These are phyloP conservation scores for Jaltomata sinuosa DNA, from an alignment of 257 asterid species.

Conservation along the genomic window DNA sequence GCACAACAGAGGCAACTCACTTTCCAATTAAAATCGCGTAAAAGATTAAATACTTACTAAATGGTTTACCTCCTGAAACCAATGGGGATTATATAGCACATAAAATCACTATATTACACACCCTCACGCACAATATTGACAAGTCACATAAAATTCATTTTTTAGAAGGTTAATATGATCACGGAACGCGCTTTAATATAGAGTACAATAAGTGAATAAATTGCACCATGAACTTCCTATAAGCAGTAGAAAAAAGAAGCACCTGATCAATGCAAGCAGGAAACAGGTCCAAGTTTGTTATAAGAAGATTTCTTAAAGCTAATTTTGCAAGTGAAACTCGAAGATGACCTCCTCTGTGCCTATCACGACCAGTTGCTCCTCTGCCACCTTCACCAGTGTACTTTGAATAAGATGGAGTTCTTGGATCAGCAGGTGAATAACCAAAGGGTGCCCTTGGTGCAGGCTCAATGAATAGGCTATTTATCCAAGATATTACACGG, in stretches of 20 bases:
- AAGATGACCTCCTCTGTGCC: slow-evolving; percentile 94
- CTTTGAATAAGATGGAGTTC: slow-evolving; percentile 90
- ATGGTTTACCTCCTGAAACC: background rate
- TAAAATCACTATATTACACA: background rate
- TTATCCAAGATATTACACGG: slow-evolving; percentile 95
- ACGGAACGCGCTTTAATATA: background rate
- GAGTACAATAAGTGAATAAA: background rate
- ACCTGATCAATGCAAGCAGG: slow-evolving; percentile 99
- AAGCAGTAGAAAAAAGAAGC: background rate
- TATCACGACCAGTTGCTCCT: slow-evolving; percentile 79
- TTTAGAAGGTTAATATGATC: background rate
- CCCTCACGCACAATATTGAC: background rate
- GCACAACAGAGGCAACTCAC: background rate
- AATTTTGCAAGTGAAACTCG: slow-evolving; percentile 85
- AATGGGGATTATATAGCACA: background rate
- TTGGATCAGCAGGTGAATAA: slow-evolving; percentile 97
- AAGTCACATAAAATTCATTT: background rate
- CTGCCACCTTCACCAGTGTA: slow-evolving; percentile 75
- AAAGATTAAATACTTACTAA: background rate
- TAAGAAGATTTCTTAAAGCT: slow-evolving; percentile 91
- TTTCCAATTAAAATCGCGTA: background rate
- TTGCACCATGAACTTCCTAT: background rate
- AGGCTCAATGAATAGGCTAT: slow-evolving; percentile 94
- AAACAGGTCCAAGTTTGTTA: slow-evolving; percentile 91
- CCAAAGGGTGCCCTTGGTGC: slow-evolving; percentile 98